Base-by-base conservation (phyloP, 108 stramenopile genomes). In the Cylindrotheca closterium region DNA sequence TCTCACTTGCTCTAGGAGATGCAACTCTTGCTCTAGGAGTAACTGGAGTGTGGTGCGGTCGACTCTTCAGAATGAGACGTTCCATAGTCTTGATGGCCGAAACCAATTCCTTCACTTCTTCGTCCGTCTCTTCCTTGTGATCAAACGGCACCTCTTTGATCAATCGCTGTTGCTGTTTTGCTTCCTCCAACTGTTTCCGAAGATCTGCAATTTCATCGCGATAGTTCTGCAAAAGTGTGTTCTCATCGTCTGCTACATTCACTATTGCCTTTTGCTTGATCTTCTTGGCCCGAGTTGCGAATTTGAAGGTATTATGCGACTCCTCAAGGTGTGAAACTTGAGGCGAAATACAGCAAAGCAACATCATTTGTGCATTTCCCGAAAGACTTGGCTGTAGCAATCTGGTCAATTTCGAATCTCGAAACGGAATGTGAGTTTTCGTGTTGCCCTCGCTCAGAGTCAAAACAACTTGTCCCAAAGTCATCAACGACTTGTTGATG, bases 401-500 rank as follows among this genome's bases (percentile, higher is more conserved):
- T n/a, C 97, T 81, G 3, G 97, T 97, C 33, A 97, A 77, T 64
- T 96, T 96, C 63, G 89, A 91, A 55, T 98, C 94, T 21, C 97
- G 85, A 70, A 72, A 99, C 63, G 81, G 80, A 47, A 82, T 77
- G 62, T 80, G 81, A 21, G 54, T 58, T n/a, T n/a, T n/a, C 75
- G 69, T 34, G 48, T 68, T 61, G 8, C 56, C 49, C 68, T 96
- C 93, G 12, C 75, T 71, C 4, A 96, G 63, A 52, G 86, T 81
- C 63, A 86, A 79, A 15, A 97, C 96, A 19, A 97, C 94, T 54
- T 96, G 91, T 3, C 93, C 90, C 31, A 99, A 77, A 3, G 96
- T 87, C 67, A 98, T 89, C 21, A 99, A 87, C 21, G 88, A 88
- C 62, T 96, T 90, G 81, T 99, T 99, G 67, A 99, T 99, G 68